These are phyloP conservation scores for Pythium aquatile DNA, from an alignment of 352 stramenopile genomes.

Conservation along the genomic window DNA sequence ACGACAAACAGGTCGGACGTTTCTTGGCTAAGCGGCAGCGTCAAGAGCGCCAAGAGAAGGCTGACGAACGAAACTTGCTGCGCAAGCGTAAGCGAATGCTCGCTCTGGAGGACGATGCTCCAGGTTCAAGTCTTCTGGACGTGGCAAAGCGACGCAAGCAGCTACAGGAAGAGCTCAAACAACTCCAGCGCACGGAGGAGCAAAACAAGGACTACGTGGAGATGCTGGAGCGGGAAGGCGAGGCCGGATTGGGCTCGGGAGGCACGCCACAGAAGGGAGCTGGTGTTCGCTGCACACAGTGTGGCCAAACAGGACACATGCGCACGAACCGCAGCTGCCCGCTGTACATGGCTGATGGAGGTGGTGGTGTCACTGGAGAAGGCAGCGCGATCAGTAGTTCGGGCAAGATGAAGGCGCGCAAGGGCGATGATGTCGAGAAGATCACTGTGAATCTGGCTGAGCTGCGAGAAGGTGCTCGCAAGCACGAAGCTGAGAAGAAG, in stretches of 20 bases:
- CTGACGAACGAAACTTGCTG: conserved; percentile 70
- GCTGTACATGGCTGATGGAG: conserved; percentile 73
- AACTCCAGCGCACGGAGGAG: conserved; percentile 76
- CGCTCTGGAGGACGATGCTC: conserved; percentile 58
- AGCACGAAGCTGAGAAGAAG: conserved; percentile 81
- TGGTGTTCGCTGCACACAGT: conserved; percentile 79
- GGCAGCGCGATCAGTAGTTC: conserved; percentile 31
- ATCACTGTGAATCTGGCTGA: conserved; percentile 80
- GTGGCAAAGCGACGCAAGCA: conserved; percentile 83
- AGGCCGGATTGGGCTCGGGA: conserved; percentile 30
- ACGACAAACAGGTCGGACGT: conserved; percentile 62
- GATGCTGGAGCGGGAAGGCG: conserved; percentile 75
- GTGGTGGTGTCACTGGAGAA: conserved; percentile 12
- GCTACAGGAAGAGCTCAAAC: conserved; percentile 84
- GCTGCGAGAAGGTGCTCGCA: conserved; percentile 66
- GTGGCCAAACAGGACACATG: conserved; percentile 78
- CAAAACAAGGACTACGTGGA: conserved; percentile 84
- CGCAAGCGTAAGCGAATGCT: conserved; percentile 81
- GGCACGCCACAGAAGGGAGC: conserved; percentile 47
- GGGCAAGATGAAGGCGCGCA: conserved; percentile 68
- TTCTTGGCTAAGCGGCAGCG: conserved; percentile 72
- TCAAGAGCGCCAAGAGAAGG: conserved; percentile 72
- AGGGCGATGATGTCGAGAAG: conserved; percentile 37
- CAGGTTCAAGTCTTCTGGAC: conserved; percentile 52
- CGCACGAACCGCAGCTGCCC: conserved; percentile 81